A percentile compares a stretch with the other conserved stretches of the same genome.
These are phyloP conservation scores for Vigna angularis DNA, from an alignment of 306 rosid genomes.

Conservation along the genomic window DNA sequence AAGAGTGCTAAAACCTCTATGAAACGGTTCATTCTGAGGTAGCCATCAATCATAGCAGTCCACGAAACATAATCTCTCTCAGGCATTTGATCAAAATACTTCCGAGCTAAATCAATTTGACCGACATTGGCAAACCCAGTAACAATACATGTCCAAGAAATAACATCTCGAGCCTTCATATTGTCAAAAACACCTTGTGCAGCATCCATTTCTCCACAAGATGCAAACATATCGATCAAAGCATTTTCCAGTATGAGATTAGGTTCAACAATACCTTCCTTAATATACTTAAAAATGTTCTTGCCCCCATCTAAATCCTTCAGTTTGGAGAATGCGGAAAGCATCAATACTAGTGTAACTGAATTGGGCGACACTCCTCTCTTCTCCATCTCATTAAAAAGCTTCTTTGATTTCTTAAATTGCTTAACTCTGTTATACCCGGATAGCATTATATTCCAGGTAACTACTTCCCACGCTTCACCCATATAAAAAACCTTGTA, in stretches of 20 bases:
- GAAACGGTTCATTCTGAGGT: conserved; percentile 69
- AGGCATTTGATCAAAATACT: conserved; percentile 73
- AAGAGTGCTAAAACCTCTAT: conserved; percentile 81
- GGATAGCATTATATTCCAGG: conserved; percentile 86
- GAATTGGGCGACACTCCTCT: conserved; percentile 70
- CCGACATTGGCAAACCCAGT: conserved; percentile 68
- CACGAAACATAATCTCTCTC: conserved; percentile 83
- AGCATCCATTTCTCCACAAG: conserved; percentile 74
- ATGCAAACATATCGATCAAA: conserved; percentile 76
- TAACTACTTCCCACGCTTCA: conserved; percentile 65
- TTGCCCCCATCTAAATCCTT: conserved; percentile 78
- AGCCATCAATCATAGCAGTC: conserved; percentile 94
- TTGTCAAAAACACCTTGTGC: conserved; percentile 64
- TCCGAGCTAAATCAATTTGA: conserved; percentile 68
- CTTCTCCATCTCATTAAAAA: conserved; percentile 70
- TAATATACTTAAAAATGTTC: conserved; percentile 52
- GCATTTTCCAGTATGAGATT: conserved; percentile 74
- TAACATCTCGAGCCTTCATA: conserved; percentile 80
- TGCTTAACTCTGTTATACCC: conserved; percentile 71
- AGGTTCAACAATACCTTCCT: conserved; percentile 54
- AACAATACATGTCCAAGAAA: conserved; percentile 89
- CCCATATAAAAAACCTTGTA: conserved; percentile 61
- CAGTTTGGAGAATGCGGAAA: conserved; percentile 82
- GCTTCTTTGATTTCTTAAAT: conserved; percentile 67
- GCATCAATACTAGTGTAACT: conserved; percentile 71